Evolutionary conservation across 768 basidiomycete species (phyloP), one percentile per base, ranked within the genome.

Genomic region (Pleurotus citrinopileatus): DNA sequence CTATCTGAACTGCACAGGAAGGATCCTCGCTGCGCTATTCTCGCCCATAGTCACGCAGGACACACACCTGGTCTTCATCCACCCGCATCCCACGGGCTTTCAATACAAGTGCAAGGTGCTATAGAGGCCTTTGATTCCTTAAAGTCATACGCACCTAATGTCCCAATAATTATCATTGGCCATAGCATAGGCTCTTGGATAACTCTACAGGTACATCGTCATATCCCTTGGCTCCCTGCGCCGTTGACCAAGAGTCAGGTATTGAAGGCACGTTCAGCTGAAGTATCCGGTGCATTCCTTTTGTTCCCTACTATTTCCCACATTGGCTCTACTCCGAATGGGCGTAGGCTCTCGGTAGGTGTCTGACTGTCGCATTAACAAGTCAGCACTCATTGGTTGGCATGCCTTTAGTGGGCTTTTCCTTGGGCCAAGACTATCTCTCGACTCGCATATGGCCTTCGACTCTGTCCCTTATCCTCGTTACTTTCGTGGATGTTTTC

Each of bases 131-230:
- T 87, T 4, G 78, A 84, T 42, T 67, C 73, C 15, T 57, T 82
- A 2, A 59, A 42, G 29, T 51, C 63, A n/a, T 78, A 69, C 60
- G 59, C 67, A 9, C 23, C 57, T n/a, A 56, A 63, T 5, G 65
- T 70, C 10, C 74, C 66, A 54, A 63, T 85, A 23, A 64, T 85
- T 15, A 20, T 87, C 0, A 63, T 77, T 19, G 86, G 84, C 7
- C 89, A 92, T 57, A 89, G 86, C 52, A 79, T 91, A 12, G 90
- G 90, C 1, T 69, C 80, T 1, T 93, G 89, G 87, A 71, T 92
- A 48, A 64, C 76, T 3, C 61, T 82, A 26, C 81, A 90, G 72
- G 85, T 81, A 29, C 59, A 69, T 60, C 29, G 47, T 32, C 15
- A 36, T 27, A 12, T 23, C 2, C 38, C 17, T 12, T 28, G 13